Evolutionary conservation across 192 early-diverging fungal species (phyloP), one percentile per base, ranked within the genome.

Genomic region (Coemansia aciculifera): DNA sequence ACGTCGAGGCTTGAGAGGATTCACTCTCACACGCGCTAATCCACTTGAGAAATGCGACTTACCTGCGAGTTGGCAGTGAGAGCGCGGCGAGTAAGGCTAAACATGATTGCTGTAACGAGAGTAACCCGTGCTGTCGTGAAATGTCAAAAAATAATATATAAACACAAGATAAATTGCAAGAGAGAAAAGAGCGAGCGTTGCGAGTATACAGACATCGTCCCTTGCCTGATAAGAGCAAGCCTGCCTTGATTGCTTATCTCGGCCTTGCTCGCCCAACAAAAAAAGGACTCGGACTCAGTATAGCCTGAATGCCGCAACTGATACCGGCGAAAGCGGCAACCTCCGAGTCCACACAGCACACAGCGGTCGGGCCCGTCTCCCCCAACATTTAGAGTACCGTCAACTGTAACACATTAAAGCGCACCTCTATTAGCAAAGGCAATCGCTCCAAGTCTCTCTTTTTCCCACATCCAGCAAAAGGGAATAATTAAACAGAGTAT

Each of bases 11-110:
- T 8, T 62, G 38, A 3, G 19, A 7, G 21, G 49, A 34, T 57
- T 29, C 54, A 32, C 32, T 3, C 57, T 7, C 4, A 9, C n/a
- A 19, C 12, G 0, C 59, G 2, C 59, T 39, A 39, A 36, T 60
- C 34, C 59, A 19, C 10, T 5, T 4, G 17, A 12, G 36, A 3
- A 21, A 21, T 21, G 59, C 59, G 11, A 61, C 43, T 62, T 78
- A 69, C 76, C 76, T 78, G 71, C n/a, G 70, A 48, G 21, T 42
- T 57, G 42, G 67, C 40, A 38, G 67, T 61, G 31, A 60, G 17
- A 4, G 73, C 63, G n/a, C 78, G 73, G 31, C 78, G 78, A 51
- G 73, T 63, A 54, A 75, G 62, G 48, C 51, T 80, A 38, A 80
- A 75, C 78, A 80, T 80, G 29, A 44, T 74, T 36, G 37, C 38